Evolutionary conservation across 257 asterid genomes (phyloP).

Genomic region (Anisodus tanguticus): DNA sequence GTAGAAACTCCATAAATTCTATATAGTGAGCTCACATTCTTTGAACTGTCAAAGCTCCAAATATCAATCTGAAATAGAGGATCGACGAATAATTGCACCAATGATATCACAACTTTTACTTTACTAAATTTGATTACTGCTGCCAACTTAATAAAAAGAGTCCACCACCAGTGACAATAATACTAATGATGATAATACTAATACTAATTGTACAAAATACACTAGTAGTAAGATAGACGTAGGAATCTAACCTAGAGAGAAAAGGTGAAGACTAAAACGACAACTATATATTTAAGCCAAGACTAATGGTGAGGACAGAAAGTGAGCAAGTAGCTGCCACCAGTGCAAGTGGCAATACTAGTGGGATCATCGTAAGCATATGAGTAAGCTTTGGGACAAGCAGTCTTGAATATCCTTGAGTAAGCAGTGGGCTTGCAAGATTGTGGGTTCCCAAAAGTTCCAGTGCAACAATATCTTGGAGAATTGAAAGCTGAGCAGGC

Average conservation of each 20-base stretch:
- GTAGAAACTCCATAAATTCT: too few species aligned
- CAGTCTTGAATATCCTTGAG: constrained; percentile 83
- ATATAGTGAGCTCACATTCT: too few species aligned
- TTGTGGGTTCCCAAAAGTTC: constrained; percentile 76
- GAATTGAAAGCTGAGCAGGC: constrained; percentile 92
- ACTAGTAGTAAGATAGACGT: background rate
- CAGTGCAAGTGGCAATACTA: constrained; percentile 90
- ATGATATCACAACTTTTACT: background rate
- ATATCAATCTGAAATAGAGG: background rate
- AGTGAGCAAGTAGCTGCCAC: constrained; percentile 71
- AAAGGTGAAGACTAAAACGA: background rate
- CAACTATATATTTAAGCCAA: constrained; percentile 28
- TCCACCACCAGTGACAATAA: background rate
- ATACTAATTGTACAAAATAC: background rate
- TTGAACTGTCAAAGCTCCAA: background rate
- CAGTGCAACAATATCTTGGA: constrained; percentile 93
- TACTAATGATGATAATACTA: background rate
- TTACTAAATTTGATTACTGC: background rate
- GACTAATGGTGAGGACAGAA: constrained; percentile 84
- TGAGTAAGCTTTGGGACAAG: constrained; percentile 96
- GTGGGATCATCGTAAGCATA: constrained; percentile 98
- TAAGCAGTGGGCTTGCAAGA: constrained; percentile 98
- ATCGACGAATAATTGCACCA: background rate
- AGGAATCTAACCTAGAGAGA: background rate
- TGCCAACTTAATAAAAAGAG: background rate